Evolutionary conservation across 169 alveolate genomes (phyloP).

Genomic region (Cryptosporidium ubiquitum): DNA sequence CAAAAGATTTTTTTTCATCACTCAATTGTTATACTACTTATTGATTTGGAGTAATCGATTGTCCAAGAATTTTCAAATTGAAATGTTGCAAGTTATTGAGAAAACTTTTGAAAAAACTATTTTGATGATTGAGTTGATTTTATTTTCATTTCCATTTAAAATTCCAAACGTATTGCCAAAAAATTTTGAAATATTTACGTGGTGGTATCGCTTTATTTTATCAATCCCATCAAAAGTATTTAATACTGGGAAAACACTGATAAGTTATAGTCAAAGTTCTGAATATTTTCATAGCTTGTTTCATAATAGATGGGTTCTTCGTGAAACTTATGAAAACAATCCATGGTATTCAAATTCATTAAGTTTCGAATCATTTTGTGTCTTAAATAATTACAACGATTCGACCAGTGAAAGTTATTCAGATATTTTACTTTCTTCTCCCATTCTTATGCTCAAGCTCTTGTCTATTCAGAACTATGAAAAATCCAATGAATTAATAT

Average conservation of each 20-base stretch:
- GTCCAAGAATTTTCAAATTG: neutral
- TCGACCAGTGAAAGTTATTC: neutral
- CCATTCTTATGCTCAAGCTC: slow-evolving; percentile 2
- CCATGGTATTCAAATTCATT: slow-evolving; percentile 52
- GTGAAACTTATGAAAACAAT: slow-evolving; percentile 7
- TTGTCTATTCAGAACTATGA: slow-evolving; percentile 39
- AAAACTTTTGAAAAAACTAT: neutral
- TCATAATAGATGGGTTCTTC: neutral
- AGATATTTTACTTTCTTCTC: neutral
- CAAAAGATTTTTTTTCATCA: neutral
- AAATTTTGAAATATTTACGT: neutral
- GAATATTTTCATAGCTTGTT: neutral
- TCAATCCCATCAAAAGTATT: slow-evolving; percentile 15
- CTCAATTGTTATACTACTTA: slow-evolving; percentile 31
- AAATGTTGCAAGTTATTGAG: neutral
- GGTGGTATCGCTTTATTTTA: slow-evolving; percentile 51
- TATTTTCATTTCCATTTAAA: slow-evolving; percentile 26
- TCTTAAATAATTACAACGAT: neutral
- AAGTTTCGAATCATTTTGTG: slow-evolving; percentile 27
- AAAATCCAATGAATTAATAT: slow-evolving; percentile 3
- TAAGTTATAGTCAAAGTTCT: neutral
- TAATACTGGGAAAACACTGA: slow-evolving; percentile 15
- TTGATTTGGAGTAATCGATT: slow-evolving; percentile 53
- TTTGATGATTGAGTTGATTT: slow-evolving; percentile 17
- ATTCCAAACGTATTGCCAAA: neutral